phyloP scores from a whole-genome alignment of 2,329 filamentous ascomycete genomes.

The Teratosphaeria viscida region DNA sequence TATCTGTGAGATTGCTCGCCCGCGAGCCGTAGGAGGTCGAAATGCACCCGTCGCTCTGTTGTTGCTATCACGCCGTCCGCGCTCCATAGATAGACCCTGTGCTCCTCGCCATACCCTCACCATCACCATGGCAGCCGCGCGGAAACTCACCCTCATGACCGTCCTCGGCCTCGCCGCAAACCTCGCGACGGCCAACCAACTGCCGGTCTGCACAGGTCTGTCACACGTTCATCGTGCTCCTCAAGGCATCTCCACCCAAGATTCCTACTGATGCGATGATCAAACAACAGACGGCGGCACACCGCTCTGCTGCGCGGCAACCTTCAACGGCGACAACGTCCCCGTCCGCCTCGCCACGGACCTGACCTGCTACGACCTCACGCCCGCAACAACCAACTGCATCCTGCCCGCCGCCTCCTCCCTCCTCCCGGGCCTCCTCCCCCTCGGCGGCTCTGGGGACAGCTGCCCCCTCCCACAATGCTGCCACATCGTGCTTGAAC shows the following conservation, averaged over 20 bases:
- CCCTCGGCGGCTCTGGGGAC: not conserved
- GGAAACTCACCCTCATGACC: not conserved
- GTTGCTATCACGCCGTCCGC: too few relatives aligned
- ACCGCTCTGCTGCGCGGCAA: not conserved
- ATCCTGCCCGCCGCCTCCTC: not conserved
- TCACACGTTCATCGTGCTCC: not conserved
- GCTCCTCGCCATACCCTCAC: not conserved
- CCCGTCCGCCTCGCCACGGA: not conserved
- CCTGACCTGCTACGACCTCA: not conserved
- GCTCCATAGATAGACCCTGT: not conserved
- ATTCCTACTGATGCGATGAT: not conserved
- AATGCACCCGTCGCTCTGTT: too few relatives aligned
- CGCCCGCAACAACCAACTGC: not conserved
- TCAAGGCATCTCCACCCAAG: not conserved
- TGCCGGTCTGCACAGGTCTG: not conserved
- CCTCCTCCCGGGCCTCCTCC: not conserved
- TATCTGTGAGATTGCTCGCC: too few relatives aligned
- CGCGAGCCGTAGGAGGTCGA: too few relatives aligned
- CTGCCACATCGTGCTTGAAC: not conserved
- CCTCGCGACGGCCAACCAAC: not conserved
- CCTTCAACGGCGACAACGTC: not conserved
- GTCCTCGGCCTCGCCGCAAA: not conserved
- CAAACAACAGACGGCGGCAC: not conserved
- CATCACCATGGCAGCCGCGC: not conserved
- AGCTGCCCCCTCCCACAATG: not conserved